Evolutionary conservation across 495 filamentous ascomycete genomes (phyloP), one percentile per base, ranked within the genome.

Genomic region (Hypoxylon lenormandii): DNA sequence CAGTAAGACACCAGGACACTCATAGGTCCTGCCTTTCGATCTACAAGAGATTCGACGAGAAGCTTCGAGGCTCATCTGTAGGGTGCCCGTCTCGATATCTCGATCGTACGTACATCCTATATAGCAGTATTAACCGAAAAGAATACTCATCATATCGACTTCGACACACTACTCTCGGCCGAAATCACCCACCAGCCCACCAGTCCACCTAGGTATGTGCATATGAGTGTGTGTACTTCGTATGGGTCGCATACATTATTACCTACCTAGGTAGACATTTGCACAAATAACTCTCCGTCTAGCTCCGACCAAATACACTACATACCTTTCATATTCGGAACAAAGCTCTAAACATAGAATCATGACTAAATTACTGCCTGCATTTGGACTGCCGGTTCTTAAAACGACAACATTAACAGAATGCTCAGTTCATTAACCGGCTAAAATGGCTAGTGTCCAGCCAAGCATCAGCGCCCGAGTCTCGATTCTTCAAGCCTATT

Each of bases 371-470:
- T 46, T 1, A 51, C 21, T n/a, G 15, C 36, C 38, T 42, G 12
- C 11, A 50, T 64, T 36, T 30, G 16, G 55, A 54, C 47, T 66
- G 63, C 49, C 55, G 55, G 47, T 54, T 53, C 48, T 42, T 1
- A 49, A 60, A 47, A 51, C 40, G 18, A 30, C 12, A 18, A 21
- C 43, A 33, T 37, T 50, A 15, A 60, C 38, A 15, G 8, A 21
- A 10, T 11, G 1, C 19, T 26, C 43, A 13, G 15, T 56, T 49
- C 42, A 56, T 57, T 57, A 50, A 33, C 53, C 66, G 66, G 66
- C 48, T 69, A 64, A 69, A 49, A 69, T 59, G 52, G 58, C 21
- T 59, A 16, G 38, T 57, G 13, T 59, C 38, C 18, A 63, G 58
- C 65, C 65, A 68, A 62, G 65, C 51, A 43, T 2, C 5, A 56